phyloP scores from a whole-genome alignment of 768 basidiomycete genomes.

The Vararia minispora region DNA sequence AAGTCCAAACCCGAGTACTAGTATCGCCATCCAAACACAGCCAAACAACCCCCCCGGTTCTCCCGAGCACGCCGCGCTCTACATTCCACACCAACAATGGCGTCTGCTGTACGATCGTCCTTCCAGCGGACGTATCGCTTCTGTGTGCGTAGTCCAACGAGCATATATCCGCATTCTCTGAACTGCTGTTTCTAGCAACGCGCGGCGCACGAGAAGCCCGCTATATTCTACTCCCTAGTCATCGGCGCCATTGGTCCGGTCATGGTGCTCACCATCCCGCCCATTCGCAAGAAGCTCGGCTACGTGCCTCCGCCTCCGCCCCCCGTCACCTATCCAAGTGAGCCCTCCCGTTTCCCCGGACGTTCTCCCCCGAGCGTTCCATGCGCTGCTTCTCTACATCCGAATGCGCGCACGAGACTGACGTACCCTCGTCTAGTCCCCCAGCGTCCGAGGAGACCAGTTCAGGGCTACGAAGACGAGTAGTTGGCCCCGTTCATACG shows the following conservation, averaged over 20 bases:
- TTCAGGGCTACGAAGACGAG: constrained; percentile 69
- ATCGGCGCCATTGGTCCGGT: constrained; percentile 70
- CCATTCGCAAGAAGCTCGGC: constrained; percentile 65
- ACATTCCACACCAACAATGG: too few relatives aligned
- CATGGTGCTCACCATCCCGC: constrained; percentile 65
- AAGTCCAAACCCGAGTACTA: too few relatives aligned
- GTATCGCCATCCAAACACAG: too few relatives aligned
- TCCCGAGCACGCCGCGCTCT: too few relatives aligned
- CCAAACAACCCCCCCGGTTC: too few relatives aligned
- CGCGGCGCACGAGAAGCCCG: constrained; percentile 82
- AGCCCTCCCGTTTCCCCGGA: constrained; percentile 19
- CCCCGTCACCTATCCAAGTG: constrained; percentile 74
- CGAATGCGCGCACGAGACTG: not conserved
- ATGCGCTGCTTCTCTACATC: constrained; percentile 1
- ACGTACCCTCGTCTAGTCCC: constrained; percentile 36
- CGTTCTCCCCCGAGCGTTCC: not conserved
- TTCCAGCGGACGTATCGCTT: too few relatives aligned
- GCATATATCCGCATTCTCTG: too few relatives aligned
- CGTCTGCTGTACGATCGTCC: too few relatives aligned
- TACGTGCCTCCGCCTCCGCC: constrained; percentile 57
- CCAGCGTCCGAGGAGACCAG: constrained; percentile 53
- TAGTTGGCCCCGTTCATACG: too few relatives aligned
- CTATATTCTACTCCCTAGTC: constrained; percentile 78
- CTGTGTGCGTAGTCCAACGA: too few relatives aligned
- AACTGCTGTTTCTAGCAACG: too few relatives aligned